Evolutionary conservation across 1,284 basidiomycete genomes (phyloP).

Genomic region (Irpex sp.): DNA sequence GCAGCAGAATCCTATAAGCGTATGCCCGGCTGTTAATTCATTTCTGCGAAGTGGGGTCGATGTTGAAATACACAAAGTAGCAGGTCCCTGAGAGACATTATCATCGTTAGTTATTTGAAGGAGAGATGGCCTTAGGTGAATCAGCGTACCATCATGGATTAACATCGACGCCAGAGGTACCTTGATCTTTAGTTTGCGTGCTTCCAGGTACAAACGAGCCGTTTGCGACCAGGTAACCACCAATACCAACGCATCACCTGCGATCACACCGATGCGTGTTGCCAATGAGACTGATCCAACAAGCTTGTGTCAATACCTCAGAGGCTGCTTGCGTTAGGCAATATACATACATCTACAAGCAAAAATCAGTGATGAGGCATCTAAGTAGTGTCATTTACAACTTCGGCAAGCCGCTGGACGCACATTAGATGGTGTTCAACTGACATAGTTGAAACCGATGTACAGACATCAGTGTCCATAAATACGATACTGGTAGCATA

Average conservation of each 20-base stretch:
- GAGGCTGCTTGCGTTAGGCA: not conserved
- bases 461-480: no score
- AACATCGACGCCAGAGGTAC: not conserved
- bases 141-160: not conserved
- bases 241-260: not conserved
- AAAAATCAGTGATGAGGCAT: not conserved
- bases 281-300: not conserved
- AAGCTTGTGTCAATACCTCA: not conserved
- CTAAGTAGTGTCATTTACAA: no score
- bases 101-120: not conserved
- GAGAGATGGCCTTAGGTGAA: not conserved
- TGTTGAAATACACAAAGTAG: not conserved
- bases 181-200: not conserved
- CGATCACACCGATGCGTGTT: not conserved
- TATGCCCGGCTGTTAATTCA: no score
- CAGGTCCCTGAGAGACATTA: not conserved
- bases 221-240: not conserved
- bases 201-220: not conserved
- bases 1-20: not conserved
- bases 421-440: no score
- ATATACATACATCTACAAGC: not conserved
- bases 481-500: no score
- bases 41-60: not conserved
- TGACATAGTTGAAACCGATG: no score
- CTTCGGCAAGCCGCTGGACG: no score